A percentile compares a stretch with the other conserved stretches of the same genome.
Evolutionary conservation across 2,329 filamentous ascomycete genomes (phyloP).

Genomic region (Fusarium austroafricanum): DNA sequence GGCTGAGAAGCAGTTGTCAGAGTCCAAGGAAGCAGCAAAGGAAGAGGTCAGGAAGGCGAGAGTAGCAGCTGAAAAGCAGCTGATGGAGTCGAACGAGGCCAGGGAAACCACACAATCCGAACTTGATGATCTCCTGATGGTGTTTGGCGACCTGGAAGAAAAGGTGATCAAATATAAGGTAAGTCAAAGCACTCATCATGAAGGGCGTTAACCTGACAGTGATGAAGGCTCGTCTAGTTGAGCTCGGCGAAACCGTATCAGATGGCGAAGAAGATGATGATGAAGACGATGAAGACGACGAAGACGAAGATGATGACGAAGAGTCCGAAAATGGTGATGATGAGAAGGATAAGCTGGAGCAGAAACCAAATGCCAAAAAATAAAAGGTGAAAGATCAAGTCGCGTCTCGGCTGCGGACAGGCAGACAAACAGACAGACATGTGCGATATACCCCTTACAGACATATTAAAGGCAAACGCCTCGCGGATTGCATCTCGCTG

Average conservation of each 20-base stretch:
- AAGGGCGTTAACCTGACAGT: slow-evolving; percentile 13
- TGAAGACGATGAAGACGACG: slow-evolving; percentile 62
- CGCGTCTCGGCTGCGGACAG: background rate
- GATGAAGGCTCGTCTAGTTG: slow-evolving; percentile 68
- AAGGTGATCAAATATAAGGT: slow-evolving; percentile 82
- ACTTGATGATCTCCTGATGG: slow-evolving; percentile 83
- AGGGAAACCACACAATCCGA: slow-evolving; percentile 75
- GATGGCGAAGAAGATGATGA: slow-evolving; percentile 78
- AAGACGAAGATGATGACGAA: slow-evolving; percentile 22
- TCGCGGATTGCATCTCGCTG: slow-evolving; percentile 46
- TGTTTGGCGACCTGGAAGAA: slow-evolving; percentile 83
- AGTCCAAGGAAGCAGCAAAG: slow-evolving; percentile 66
- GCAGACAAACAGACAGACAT: background rate
- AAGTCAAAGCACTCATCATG: slow-evolving; percentile 40
- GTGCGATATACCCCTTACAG: slow-evolving; percentile 46
- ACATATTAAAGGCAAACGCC: slow-evolving; percentile 44
- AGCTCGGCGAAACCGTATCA: slow-evolving; percentile 76
- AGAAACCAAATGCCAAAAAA: slow-evolving; percentile 6
- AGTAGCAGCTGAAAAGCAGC: slow-evolving; percentile 56
- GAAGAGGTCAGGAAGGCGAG: slow-evolving; percentile 69
- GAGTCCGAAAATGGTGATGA: slow-evolving; percentile 34
- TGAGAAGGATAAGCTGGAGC: slow-evolving; percentile 11
- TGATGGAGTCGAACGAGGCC: slow-evolving; percentile 66
- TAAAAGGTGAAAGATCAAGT: background rate
- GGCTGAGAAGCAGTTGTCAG: slow-evolving; percentile 50